Evolutionary conservation across 2,329 filamentous ascomycete genomes (phyloP).

Genomic region (Colletotrichum shisoi): DNA sequence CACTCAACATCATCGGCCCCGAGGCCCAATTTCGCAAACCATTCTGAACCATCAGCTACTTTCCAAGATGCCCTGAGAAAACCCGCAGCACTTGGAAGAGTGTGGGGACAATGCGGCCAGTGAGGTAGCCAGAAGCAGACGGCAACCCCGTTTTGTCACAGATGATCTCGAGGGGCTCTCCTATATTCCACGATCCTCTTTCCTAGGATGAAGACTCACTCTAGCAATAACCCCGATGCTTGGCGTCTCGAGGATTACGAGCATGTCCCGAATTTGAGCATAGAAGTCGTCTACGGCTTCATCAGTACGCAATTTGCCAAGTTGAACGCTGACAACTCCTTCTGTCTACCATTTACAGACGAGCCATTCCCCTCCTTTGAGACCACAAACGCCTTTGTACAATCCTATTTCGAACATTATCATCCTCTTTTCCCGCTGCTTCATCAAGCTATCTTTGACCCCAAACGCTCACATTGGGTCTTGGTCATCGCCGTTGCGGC

Average conservation of each 20-base stretch:
- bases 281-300: not conserved
- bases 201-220: not conserved
- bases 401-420: constrained; percentile 6
- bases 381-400: not conserved
- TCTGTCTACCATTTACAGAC: not conserved
- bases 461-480: not conserved
- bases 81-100: not conserved
- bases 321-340: not conserved
- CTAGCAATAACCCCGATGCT: not conserved
- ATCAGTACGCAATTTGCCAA: not conserved
- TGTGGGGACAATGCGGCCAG: not conserved
- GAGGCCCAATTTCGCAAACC: constrained; percentile 12
- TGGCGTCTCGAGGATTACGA: constrained; percentile 6
- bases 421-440: constrained; percentile 3
- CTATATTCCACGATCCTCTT: not conserved
- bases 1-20: not conserved
- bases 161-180: not conserved
- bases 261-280: not conserved
- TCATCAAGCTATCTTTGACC: not conserved
- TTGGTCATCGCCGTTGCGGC: not conserved
- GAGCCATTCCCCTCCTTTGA: not conserved
- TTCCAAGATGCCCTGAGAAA: constrained; percentile 6
- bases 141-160: not conserved
- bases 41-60: constrained; percentile 9
- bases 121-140: not conserved